A percentile compares a stretch with the other conserved stretches of the same genome.
These are phyloP conservation scores for Cladosporium velox DNA, from an alignment of 2,329 filamentous ascomycete genomes.

Conservation along the genomic window DNA sequence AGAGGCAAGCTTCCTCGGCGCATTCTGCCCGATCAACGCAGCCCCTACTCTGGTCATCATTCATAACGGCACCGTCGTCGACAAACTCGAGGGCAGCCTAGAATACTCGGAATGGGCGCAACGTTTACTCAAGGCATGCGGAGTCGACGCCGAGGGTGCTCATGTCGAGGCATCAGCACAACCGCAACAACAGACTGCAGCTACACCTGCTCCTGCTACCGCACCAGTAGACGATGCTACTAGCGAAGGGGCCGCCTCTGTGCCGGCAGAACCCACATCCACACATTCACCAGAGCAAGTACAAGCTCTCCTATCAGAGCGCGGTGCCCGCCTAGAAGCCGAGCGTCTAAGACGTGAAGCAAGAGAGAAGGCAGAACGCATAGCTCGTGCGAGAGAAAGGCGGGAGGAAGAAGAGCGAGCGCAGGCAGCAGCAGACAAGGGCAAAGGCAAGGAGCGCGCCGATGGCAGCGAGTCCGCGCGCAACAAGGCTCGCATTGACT, in stretches of 20 bases:
- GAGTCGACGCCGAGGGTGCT: neutral
- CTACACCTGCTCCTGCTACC: neutral
- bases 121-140: constrained; percentile 50
- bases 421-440: constrained; percentile 30
- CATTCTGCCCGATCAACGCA: constrained; percentile 77
- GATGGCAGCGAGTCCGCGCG: constrained; percentile 44
- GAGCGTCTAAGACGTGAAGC: constrained; percentile 45
- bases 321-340: constrained; percentile 51
- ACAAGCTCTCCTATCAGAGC: constrained; percentile 53
- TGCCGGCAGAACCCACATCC: neutral
- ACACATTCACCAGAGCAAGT: constrained; percentile 24
- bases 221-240: neutral
- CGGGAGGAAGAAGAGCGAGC: constrained; percentile 40
- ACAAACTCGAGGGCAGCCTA: constrained; percentile 69
- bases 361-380: constrained; percentile 51
- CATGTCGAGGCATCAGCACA: neutral
- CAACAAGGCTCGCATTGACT: constrained; percentile 37
- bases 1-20: constrained; percentile 78
- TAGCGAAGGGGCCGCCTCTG: neutral
- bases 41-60: constrained; percentile 81
- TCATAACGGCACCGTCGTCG: constrained; percentile 70
- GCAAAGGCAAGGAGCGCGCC: constrained; percentile 25
- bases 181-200: neutral
- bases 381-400: constrained; percentile 40
- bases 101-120: constrained; percentile 65